Base-by-base conservation (phyloP, 768 basidiomycete genomes). In the Trametes maxima region DNA sequence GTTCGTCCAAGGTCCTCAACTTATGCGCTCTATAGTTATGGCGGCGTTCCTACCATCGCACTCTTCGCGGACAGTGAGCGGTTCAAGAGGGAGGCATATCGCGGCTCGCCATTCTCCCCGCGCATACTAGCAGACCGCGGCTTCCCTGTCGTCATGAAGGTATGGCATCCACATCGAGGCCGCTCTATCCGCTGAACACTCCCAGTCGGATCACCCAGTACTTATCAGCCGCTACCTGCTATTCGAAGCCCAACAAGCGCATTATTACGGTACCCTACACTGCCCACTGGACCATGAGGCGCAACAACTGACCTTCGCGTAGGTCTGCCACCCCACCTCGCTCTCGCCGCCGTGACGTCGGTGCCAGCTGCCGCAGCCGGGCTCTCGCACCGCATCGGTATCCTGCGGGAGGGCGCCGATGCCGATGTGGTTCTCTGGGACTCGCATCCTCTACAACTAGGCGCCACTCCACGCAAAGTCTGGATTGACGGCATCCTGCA, bases 401-500 rank as follows among this genome's bases (percentile, higher is more conserved):
- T 74, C 54, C 63, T 85, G 28, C 68, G 74, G 45, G 65, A 68
- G 24, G 77, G 77, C 49, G 64, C 70, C n/a, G 74, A 77, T 47
- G 71, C 74, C 36, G 76, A 82, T 67, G 63, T 79, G 43, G 80
- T 81, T 35, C 72, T 81, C 19, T 76, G 75, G 74, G 75, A 75
- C 60, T 70, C 74, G 0, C 80, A 82, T 69, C 82, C 66, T 6
- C 70, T 70, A 40, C 72, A 73, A 19, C 73, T 80, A 52, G 83
- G 80, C 54, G 82, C 80, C 7, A 80, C 80, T 0, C 82, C 82
- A 1, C 73, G 71, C 43, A 82, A 82, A 68, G 81, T 91, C 25
- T 95, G 87, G 79, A 90, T 95, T 65, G 94, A 97, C 71, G 94
- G 94, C 1, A 85, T 93, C 59, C 70, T 85, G 3, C 93, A 95